phyloP scores from a whole-genome alignment of 257 asterid genomes.

The Handroanthus guayacan region DNA sequence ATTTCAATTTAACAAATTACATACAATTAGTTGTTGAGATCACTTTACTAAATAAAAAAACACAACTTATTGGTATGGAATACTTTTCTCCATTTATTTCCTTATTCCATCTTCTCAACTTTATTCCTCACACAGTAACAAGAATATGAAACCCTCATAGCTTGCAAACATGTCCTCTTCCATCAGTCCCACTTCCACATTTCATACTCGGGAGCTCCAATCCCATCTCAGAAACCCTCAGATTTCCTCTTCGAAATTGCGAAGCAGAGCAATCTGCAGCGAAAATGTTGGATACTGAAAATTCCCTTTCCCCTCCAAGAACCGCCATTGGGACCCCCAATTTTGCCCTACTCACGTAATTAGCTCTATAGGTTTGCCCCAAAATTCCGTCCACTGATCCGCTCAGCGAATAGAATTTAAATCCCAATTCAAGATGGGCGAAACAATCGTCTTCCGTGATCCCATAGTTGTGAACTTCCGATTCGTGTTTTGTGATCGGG shows the following conservation, averaged over 20 bases:
- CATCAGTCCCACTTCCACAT: constrained; percentile 52
- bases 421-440: constrained; percentile 70
- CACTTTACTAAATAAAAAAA: not conserved
- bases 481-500: constrained; percentile 55
- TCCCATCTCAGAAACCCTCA: not conserved
- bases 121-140: not conserved
- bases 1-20: constrained; percentile 4
- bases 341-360: constrained; percentile 57
- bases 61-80: not conserved
- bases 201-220: constrained; percentile 51
- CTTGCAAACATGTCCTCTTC: constrained; percentile 65
- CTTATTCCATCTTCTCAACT: not conserved
- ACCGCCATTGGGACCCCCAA: constrained; percentile 66
- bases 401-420: constrained; percentile 53
- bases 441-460: constrained; percentile 58
- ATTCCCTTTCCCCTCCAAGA: constrained; percentile 62
- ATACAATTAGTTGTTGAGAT: not conserved
- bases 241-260: constrained; percentile 36
- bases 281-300: constrained; percentile 48
- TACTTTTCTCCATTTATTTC: not conserved
- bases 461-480: constrained; percentile 56
- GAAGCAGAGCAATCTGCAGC: constrained; percentile 56
- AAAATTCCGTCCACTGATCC: constrained; percentile 58
- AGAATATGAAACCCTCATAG: constrained; percentile 26
- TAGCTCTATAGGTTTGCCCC: constrained; percentile 68